Evolutionary conservation across 768 basidiomycete species (phyloP).

Genomic region (Lactarius indigo): DNA sequence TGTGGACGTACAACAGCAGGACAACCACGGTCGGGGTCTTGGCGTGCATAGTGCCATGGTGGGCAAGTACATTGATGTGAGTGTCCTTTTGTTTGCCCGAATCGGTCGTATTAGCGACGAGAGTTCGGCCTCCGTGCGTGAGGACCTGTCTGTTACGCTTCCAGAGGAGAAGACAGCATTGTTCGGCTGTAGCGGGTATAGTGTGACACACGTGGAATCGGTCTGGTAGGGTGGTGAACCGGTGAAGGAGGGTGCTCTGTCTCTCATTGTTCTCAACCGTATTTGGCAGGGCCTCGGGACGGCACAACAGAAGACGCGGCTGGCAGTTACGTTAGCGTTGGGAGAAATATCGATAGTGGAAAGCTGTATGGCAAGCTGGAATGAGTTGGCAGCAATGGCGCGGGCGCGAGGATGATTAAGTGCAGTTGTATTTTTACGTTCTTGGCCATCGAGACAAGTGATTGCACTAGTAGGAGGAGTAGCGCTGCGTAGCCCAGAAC

Average conservation of each 20-base stretch:
- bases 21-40: slow-evolving; percentile 4
- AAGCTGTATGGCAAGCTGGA: slow-evolving; percentile 22
- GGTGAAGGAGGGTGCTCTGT: background rate
- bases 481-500: background rate
- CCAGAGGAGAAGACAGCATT: background rate
- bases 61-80: slow-evolving; percentile 24
- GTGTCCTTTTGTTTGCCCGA: slow-evolving; percentile 20
- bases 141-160: slow-evolving; percentile 7
- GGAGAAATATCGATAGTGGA: slow-evolving; percentile 24
- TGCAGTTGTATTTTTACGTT: background rate
- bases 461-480: background rate
- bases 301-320: slow-evolving; percentile 12
- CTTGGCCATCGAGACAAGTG: background rate
- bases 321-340: slow-evolving; percentile 23
- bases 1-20: slow-evolving; percentile 12
- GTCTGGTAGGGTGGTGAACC: background rate
- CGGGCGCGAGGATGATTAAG: background rate
- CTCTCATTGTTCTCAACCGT: slow-evolving; percentile 22
- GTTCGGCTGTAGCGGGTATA: slow-evolving; percentile 5
- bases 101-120: slow-evolving; percentile 13
- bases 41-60: slow-evolving; percentile 17
- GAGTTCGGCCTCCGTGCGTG: slow-evolving; percentile 1
- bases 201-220: slow-evolving; percentile 10
- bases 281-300: slow-evolving; percentile 21
- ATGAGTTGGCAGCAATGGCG: slow-evolving; percentile 6